Conservation (phyloP, 495 filamentous ascomycete species). For the Tuber melanosporum region DNA sequence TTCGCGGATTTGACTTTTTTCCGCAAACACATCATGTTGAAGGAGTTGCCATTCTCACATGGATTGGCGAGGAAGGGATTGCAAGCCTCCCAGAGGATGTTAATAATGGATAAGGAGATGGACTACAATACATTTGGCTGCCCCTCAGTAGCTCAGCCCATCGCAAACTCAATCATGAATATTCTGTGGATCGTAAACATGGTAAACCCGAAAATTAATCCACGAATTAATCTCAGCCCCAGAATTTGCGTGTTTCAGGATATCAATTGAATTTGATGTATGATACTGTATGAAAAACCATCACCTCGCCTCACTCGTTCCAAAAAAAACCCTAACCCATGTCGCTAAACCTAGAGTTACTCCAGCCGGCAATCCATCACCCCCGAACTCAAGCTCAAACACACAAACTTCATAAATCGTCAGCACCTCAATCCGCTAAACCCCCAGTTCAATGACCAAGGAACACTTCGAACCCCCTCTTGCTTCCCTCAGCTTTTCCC, state of each 20-base stretch:
- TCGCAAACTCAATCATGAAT: background rate
- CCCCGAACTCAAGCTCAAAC: background rate
- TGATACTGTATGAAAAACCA: background rate
- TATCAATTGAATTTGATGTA: background rate
- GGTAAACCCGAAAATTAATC: background rate
- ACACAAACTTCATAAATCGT: background rate
- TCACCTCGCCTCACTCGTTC: background rate
- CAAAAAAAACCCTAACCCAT: background rate
- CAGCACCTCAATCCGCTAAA: background rate
- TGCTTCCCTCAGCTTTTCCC: constrained; percentile 85
- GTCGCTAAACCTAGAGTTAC: background rate
- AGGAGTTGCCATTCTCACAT: constrained; percentile 73
- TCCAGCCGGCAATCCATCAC: background rate
- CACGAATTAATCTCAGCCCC: background rate
- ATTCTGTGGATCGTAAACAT: background rate
- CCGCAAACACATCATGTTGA: constrained; percentile 97
- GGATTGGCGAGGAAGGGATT: background rate
- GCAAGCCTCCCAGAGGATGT: background rate
- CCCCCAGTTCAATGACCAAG: background rate
- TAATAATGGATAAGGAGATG: background rate
- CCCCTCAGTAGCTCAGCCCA: background rate
- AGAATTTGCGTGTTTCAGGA: background rate
- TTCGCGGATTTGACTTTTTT: constrained; percentile 95
- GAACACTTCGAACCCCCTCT: constrained; percentile 54
- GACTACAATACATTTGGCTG: background rate